Evolutionary conservation across 148 eudicot genomes (phyloP).

Genomic region (Chenopodium formosanum): DNA sequence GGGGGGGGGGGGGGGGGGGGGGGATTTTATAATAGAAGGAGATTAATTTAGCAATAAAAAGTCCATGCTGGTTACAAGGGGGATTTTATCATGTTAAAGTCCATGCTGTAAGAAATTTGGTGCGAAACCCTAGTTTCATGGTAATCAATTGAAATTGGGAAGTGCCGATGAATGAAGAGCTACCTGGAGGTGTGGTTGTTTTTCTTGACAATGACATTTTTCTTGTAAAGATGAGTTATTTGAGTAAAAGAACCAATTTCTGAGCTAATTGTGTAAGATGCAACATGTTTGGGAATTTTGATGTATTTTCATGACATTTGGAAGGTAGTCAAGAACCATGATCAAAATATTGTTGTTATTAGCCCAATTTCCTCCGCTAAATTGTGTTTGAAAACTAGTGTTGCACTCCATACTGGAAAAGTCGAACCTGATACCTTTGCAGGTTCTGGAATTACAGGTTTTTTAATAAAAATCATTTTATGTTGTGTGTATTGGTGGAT

Average conservation of each 20-base stretch:
- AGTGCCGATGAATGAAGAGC: not conserved
- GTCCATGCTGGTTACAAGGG: too few species aligned
- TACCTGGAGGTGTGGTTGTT: too few species aligned
- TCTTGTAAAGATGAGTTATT: not conserved
- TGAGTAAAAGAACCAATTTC: not conserved
- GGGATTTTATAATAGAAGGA: too few species aligned
- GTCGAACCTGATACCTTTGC: not conserved
- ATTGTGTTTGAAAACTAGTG: not conserved
- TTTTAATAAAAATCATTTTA: too few species aligned
- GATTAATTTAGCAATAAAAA: too few species aligned
- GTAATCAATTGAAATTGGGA: too few species aligned
- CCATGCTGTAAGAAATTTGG: too few species aligned
- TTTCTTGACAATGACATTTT: not conserved
- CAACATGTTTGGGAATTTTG: not conserved
- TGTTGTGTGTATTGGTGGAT: not conserved
- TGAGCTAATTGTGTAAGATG: constrained; percentile 1
- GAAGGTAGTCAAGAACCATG: not conserved
- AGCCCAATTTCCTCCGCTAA: not conserved
- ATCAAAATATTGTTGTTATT: not conserved
- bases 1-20: too few species aligned
- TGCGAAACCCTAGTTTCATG: too few species aligned
- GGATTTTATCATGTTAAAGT: too few species aligned
- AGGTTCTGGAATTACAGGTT: not conserved
- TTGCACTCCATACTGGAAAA: not conserved
- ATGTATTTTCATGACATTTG: too few species aligned